These are phyloP conservation scores for Geum urbanum DNA, from an alignment of 306 rosid genomes.

Conservation along the genomic window DNA sequence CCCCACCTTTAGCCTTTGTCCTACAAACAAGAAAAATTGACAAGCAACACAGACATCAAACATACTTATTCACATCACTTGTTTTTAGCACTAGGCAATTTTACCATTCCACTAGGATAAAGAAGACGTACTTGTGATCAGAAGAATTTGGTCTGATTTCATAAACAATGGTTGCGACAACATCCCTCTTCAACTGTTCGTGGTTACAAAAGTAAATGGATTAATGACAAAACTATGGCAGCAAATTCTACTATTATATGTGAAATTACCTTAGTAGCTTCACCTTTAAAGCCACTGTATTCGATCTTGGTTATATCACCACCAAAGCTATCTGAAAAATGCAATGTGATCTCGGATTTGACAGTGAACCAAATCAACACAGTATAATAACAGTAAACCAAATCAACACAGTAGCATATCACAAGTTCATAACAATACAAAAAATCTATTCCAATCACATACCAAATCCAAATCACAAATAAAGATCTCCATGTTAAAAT, in stretches of 20 bases:
- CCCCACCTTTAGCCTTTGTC: constrained; percentile 75
- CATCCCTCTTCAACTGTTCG: constrained; percentile 82
- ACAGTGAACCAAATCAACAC: no score
- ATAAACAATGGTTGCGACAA: constrained; percentile 81
- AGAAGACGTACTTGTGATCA: constrained; percentile 79
- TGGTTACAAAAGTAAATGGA: constrained; percentile 13
- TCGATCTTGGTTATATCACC: constrained; percentile 75
- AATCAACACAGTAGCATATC: no score
- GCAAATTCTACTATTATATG: constrained; percentile 14
- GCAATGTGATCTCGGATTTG: constrained; percentile 52
- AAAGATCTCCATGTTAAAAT: no score
- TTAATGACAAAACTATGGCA: constrained; percentile 7
- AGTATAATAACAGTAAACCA: no score
- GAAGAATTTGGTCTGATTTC: constrained; percentile 95
- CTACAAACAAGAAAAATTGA: constrained; percentile 34
- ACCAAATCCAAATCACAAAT: no score
- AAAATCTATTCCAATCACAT: no score
- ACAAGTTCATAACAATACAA: no score
- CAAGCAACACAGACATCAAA: neutral
- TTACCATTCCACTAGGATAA: neutral
- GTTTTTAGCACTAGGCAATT: neutral
- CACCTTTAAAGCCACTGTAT: constrained; percentile 95
- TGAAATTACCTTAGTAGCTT: constrained; percentile 83
- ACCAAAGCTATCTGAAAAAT: constrained; percentile 86
- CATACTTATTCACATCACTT: neutral